Evolutionary conservation across 805 yeast genomes (phyloP), one percentile per base, ranked within the genome.

Genomic region (Zygosaccharomyces lentus): DNA sequence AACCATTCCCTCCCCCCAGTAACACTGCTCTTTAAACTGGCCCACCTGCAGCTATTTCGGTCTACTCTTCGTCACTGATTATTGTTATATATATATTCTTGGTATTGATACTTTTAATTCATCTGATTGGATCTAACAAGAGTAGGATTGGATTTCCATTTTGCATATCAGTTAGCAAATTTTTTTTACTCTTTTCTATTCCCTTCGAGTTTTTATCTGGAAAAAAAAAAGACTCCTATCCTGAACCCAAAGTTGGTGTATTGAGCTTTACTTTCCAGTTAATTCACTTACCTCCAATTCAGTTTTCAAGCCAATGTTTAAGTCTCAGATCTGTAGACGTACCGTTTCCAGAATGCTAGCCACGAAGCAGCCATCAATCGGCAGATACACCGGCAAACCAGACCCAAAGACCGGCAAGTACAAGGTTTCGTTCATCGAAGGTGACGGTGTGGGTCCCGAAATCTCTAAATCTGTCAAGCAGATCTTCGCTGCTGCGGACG

Each of bases 381-480:
- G 68, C 46, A 59, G 57, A 47, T 64, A 44, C 45, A 60, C 66
- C 15, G 68, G 68, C 25, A 57, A 58, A 37, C 59, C 66, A 34
- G 50, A 64, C 40, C 55, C 65, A 51, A 72, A 83, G 50, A 80
- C 84, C 52, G 98, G 98, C 55, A 86, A 85, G 62, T 91, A 81
- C 75, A 81, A 87, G 45, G 99, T 93, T 53, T 91, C 99, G 37
- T 77, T 93, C 74, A 91, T 93, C 61, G 97, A 90, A 73, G 98
- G 98, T 74, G 98, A 91, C 67, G 99, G 99, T 77, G 89, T 91
- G 58, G 99, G 99, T 61, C 78, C 83, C 43, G 99, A 93, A 72
- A 93, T 93, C 68, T 85, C 98, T 56, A 81, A 86, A 62, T 87
- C 98, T 42, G 97, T 93, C 57, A 87, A 90, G 76, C 80, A 84